Base-by-base conservation (phyloP, 192 early-diverging fungal genomes). In the Mortierella claussenii region DNA sequence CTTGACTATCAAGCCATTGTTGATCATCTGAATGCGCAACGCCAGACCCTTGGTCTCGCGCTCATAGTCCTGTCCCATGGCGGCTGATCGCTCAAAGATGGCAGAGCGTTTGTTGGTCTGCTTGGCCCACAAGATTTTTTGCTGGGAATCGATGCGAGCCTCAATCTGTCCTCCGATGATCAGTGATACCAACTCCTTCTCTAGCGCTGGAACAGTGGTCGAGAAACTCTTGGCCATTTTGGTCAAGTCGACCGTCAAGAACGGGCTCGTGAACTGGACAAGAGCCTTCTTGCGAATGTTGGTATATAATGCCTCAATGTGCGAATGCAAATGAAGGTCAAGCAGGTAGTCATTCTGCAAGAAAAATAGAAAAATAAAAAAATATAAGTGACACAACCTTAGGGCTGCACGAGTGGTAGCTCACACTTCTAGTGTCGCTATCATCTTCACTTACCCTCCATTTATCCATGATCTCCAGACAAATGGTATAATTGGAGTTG, bases 71-170 rank as follows among this genome's bases (percentile, higher is more conserved):
- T 83, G 65, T 24, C 91, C 90, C 71, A 91, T 85, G 9, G 76
- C 55, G 32, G 91, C 53, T 0, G 90, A 79, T n/a, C 84, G 87
- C 17, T 89, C 84, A 78, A 92, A 95, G 26, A 92, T 85, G 2
- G 74, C 78, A 17, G 79, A 88, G 21, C 93, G 85, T 67, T 90
- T 83, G 63, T 94, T 88, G 36, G 86, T 71, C 45, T 85, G 82
- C 65, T 91, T 93, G n/a, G 87, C 80, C 60, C 80, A 79, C 6
- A 94, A 68, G 53, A 93, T 86, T 91, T 96, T 96, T 78, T 91
- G 89, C 71, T 95, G 91, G 61, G 89, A 92, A 70, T 96, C 95
- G 57, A 96, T 94, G 40, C 94, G 65, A 18, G 90, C 94, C 49
- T 89, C 68, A 45, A 96, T 89, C 30, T 89, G 68, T 40, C 89